A percentile compares a stretch with the other conserved stretches of the same genome.
Conservation (phyloP, 176 grass and related monocot genomes). For the Cymbopogon citratus region DNA sequence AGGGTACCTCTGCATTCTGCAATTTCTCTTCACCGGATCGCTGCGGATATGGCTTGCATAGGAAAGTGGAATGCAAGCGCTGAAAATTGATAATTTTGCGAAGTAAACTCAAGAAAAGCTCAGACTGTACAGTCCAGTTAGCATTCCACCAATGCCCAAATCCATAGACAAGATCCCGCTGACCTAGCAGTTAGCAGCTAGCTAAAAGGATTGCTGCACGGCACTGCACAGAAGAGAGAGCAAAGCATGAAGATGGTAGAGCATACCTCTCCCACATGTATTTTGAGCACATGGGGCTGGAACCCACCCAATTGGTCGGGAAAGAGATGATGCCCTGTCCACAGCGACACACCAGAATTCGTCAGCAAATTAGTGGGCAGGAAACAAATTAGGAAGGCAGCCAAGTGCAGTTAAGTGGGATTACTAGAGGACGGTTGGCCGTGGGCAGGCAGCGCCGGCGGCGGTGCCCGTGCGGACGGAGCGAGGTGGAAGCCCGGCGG, state of each 20-base stretch:
- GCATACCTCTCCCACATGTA: constrained; percentile 38
- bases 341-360: background rate
- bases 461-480: background rate
- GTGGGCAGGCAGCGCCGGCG: constrained; percentile 9
- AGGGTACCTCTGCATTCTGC: too few species aligned
- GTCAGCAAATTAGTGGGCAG: background rate
- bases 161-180: background rate
- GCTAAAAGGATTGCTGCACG: background rate
- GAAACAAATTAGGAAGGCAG: too few species aligned
- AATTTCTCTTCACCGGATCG: too few species aligned
- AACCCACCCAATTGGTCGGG: constrained; percentile 8
- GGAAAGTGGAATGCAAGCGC: too few species aligned
- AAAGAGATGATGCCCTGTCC: background rate
- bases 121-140: background rate
- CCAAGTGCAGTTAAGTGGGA: background rate
- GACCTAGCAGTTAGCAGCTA: background rate
- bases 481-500: constrained; percentile 16
- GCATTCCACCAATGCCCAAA: background rate
- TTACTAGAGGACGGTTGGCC: background rate
- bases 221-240: background rate
- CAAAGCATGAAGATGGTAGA: background rate
- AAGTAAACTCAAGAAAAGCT: background rate
- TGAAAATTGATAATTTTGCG: background rate
- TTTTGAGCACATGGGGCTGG: constrained; percentile 37
- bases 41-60: too few species aligned